Base-by-base conservation (phyloP, 202 grass and related monocot species). In the Alloteropsis angusta region DNA sequence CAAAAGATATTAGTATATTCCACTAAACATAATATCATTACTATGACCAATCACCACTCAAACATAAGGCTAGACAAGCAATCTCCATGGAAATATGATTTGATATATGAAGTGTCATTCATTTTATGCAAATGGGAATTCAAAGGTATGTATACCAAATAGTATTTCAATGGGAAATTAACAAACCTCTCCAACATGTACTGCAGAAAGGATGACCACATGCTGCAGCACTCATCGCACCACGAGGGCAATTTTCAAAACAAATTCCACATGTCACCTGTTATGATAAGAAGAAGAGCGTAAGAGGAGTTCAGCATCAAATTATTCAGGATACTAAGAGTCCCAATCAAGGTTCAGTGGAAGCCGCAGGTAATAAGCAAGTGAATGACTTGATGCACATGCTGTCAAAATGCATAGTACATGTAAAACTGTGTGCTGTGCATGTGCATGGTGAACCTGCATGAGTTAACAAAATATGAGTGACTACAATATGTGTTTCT, bases 211-310 rank as follows among this genome's bases (percentile, higher is more conserved):
- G 92, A 96, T 99, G 96, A 35, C 92, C 88, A 86, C 96, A 98
- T 72, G 92, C 81, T 61, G 92, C 90, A 60, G 87, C 79, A 82
- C 81, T 90, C 83, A 98, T 91, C 35, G 65, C 85, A 7, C 75
- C 76, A 55, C 26, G 72, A 57, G 85, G 96, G 78, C 91, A 98
- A 85, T 47, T 87, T 81, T 99, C 96, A 21, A 99, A 99, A 76
- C 96, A 99, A 81, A 99, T 96, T 80, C 96, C 96, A 78, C 96
- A 98, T 36, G 92, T 90, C 76, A 98, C 82, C 96, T 98, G 87
- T 66, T 66, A 87, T 79, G 32, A 82, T 36, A 63, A 30, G 16
- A 75, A 85, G 16, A 73, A 74, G 63, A 42, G 73, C 13, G 17
- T 42, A 80, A 66, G 35, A 50, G 28, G 35, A 54, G 21, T 39